Conservation (phyloP, 495 filamentous ascomycete genomes). For the Echria macrotheca region DNA sequence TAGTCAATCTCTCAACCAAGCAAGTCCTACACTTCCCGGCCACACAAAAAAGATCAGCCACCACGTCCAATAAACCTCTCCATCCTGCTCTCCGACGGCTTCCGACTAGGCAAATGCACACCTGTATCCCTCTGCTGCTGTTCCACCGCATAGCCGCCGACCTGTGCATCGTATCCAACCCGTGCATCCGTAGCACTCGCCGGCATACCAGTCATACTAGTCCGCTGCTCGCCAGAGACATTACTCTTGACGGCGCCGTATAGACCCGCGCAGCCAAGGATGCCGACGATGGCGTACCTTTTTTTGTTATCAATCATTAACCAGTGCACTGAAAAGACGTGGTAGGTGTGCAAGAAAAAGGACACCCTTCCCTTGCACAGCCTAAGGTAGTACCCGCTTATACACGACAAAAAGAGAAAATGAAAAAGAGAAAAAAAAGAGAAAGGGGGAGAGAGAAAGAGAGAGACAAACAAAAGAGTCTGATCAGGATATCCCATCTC, state of each 20-base stretch:
- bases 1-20: neutral
- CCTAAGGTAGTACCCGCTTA: too few species aligned
- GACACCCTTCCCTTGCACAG: too few species aligned
- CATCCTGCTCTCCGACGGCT: constrained; percentile 5
- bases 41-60: neutral
- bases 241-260: constrained; percentile 3
- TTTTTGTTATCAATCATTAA: neutral
- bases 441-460: neutral
- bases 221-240: neutral
- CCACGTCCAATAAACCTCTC: constrained; percentile 8
- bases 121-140: neutral
- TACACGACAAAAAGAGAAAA: too few species aligned
- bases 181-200: neutral
- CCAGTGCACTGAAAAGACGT: neutral
- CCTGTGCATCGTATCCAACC: neutral
- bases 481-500: constrained; percentile 7
- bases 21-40: constrained; percentile 14
- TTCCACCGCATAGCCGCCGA: neutral
- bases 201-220: neutral
- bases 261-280: neutral
- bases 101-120: neutral
- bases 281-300: neutral
- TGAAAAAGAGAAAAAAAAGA: neutral
- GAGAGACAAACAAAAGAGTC: neutral
- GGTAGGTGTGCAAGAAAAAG: too few species aligned